These are phyloP conservation scores for Dovyalis caffra DNA, from an alignment of 345 rosid species.

Conservation along the genomic window DNA sequence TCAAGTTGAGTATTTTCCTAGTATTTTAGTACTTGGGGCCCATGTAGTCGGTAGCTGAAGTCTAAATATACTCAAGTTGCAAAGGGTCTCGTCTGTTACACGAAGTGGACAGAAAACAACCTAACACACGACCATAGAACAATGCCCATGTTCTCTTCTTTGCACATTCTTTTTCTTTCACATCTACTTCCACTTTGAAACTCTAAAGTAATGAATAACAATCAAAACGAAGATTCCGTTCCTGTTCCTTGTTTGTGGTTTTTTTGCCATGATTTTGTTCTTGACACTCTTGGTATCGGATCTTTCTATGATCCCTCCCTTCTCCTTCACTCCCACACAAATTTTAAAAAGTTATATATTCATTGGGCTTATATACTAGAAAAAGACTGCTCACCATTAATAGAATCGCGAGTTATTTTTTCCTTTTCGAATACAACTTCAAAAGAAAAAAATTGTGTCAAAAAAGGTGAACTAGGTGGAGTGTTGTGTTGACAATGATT, in stretches of 20 bases:
- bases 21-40: background rate
- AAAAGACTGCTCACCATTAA: constrained; percentile 22
- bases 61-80: background rate
- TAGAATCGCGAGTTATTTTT: background rate
- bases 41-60: background rate
- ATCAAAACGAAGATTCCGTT: background rate
- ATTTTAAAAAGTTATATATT: background rate
- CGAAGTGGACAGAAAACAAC: too few relatives aligned
- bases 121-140: too few relatives aligned
- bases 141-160: background rate
- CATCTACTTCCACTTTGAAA: background rate
- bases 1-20: too few relatives aligned
- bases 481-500: constrained; percentile 31
- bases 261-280: background rate
- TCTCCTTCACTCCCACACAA: background rate
- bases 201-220: background rate
- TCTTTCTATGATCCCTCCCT: background rate
- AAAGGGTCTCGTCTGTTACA: background rate
- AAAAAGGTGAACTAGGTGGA: constrained; percentile 34
- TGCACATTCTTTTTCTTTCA: background rate
- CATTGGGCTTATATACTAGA: background rate
- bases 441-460: background rate
- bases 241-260: background rate
- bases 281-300: background rate
- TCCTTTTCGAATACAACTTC: background rate